phyloP scores from a whole-genome alignment of 2,329 filamentous ascomycete genomes.

The Immersiporthe knoxdaviesiana region DNA sequence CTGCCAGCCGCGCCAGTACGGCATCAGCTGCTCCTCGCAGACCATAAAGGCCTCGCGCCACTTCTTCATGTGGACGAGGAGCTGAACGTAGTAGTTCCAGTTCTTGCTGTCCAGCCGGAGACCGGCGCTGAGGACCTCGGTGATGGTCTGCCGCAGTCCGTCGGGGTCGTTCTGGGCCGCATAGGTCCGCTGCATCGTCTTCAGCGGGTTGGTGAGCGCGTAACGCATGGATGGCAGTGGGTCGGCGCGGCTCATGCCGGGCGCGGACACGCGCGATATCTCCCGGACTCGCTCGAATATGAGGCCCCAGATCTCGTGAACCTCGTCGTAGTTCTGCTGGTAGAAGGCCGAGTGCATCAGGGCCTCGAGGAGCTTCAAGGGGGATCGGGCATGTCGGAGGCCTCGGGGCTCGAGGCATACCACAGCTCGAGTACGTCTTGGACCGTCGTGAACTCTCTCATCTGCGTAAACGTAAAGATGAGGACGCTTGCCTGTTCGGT shows the following conservation, averaged over 20 bases:
- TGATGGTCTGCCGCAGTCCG: conserved; percentile 55
- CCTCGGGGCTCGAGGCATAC: conserved; percentile 43
- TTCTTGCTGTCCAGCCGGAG: conserved; percentile 76
- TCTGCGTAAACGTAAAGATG: conserved; percentile 46
- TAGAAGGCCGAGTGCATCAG: conserved; percentile 70
- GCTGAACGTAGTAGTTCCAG: conserved; percentile 78
- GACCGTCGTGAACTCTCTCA: conserved; percentile 42
- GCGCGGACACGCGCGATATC: conserved; percentile 43
- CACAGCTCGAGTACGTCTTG: conserved; percentile 47
- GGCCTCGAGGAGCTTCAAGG: conserved; percentile 62
- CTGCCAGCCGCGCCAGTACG: conserved; percentile 75
- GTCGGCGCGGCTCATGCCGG: conserved; percentile 32
- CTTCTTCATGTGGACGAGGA: conserved; percentile 63
- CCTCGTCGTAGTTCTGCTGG: conserved; percentile 60
- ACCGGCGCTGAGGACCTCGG: conserved; percentile 63
- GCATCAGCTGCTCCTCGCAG: conserved; percentile 80
- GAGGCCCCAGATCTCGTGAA: conserved; percentile 69
- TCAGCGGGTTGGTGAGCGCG: conserved; percentile 53
- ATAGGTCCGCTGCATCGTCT: conserved; percentile 53
- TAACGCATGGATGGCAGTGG: conserved; percentile 56
- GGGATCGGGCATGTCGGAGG: conserved; percentile 35
- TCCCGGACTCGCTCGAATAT: conserved; percentile 57
- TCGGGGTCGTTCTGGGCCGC: conserved; percentile 45
- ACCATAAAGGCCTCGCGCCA: conserved; percentile 70
- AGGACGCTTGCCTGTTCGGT: conserved; percentile 46